Evolutionary conservation across 2,329 filamentous ascomycete species (phyloP).

Genomic region (Penicillium brevicompactum): DNA sequence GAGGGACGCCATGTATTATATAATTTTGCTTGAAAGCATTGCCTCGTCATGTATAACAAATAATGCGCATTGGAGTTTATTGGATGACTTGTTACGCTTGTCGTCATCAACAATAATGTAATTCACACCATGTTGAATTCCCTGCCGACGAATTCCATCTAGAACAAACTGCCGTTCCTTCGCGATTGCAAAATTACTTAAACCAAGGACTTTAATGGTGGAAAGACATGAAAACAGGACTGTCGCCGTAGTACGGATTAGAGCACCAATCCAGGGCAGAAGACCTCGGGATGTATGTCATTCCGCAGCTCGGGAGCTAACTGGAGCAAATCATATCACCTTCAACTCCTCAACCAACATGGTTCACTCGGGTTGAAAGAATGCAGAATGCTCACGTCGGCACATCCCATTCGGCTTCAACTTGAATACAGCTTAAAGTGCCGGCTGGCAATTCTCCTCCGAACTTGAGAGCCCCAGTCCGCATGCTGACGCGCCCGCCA

Average conservation of each 20-base stretch:
- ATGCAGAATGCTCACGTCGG: constrained; percentile 34
- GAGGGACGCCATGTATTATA: background rate
- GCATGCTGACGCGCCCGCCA: constrained; percentile 41
- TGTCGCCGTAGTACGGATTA: background rate
- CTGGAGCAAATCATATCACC: constrained; percentile 7
- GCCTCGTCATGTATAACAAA: background rate
- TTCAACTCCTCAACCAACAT: constrained; percentile 19
- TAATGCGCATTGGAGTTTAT: no score
- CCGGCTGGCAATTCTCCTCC: constrained; percentile 7
- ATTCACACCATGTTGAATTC: no score
- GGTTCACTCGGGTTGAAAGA: constrained; percentile 26
- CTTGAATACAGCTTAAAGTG: constrained; percentile 4
- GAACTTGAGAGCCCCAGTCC: constrained; percentile 22
- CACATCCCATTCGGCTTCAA: constrained; percentile 14
- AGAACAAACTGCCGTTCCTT: no score
- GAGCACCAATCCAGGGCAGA: background rate
- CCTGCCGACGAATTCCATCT: no score
- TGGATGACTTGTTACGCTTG: no score
- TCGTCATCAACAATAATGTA: no score
- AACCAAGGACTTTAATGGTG: no score
- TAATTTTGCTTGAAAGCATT: background rate
- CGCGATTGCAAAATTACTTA: no score
- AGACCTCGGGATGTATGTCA: background rate
- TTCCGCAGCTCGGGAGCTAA: constrained; percentile 9
- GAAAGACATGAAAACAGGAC: no score